Evolutionary conservation across 2,329 filamentous ascomycete genomes (phyloP), one percentile per base, ranked within the genome.

Genomic region (Kalmusia sp.): DNA sequence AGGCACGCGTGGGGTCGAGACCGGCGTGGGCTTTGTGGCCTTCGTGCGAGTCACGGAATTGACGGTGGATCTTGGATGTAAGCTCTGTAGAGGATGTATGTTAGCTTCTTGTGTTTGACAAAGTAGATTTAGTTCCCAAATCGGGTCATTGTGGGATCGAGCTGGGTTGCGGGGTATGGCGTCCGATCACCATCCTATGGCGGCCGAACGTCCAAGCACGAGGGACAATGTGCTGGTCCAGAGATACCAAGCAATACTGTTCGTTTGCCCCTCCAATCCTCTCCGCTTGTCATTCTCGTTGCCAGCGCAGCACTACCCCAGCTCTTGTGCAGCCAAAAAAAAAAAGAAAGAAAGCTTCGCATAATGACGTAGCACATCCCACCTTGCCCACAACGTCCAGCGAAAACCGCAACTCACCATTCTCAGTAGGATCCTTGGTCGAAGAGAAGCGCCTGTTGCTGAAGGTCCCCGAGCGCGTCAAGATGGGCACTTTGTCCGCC

Each of bases 1-100:
- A 96, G 38, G 92, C 90, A 74, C 92, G 87, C 56, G 87, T 90
- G 49, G 92, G 89, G 70, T 97, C 93, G 61, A 97, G 88, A 65
- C 93, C 93, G 55, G 93, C 92, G 75, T 97, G 93, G 41, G 91
- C 89, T 72, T 91, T 87, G 79, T 96, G 92, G 54, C 93, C 93
- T 76, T 95, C 91, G 77, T 96, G 93, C 60, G 91, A 91, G 71
- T 87, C 86, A 66, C 93, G 90, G 79, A 97, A 96, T 73, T 96
- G 90, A 59, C 89, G 86, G 76, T 97, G 93, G 70, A 92, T 89
- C 73, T 90, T 89, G 67, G 92, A 96, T 68, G 84, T 86, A 62
- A 87, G 82, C 80, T 96, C 92, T 96, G 47, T 15, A 51, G 22
- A 27, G 14, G 14, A 17, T 7, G 9, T 30, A 15, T 25, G 15